Evolutionary conservation across 495 filamentous ascomycete genomes (phyloP).

Genomic region (Aspergillus coremiiformis): DNA sequence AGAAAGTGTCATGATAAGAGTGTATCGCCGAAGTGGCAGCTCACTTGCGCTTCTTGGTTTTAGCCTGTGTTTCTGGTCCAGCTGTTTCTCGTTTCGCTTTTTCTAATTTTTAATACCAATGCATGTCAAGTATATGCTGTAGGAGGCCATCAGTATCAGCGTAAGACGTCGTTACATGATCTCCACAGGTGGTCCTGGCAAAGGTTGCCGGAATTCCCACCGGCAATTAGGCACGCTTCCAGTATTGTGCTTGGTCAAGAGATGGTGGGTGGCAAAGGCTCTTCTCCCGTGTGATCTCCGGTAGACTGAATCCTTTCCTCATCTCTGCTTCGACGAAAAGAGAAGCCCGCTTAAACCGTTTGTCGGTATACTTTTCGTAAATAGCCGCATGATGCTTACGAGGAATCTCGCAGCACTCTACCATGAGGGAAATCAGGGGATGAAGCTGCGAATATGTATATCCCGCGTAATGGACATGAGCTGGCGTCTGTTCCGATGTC

Average conservation of each 20-base stretch:
- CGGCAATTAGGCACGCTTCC: conserved; percentile 12
- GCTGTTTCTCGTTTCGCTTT: not conserved
- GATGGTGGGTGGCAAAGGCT: conserved; percentile 3
- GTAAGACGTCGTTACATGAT: not conserved
- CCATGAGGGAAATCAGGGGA: conserved; percentile 64
- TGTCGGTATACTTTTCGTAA: conserved; percentile 84
- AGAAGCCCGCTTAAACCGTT: conserved; percentile 75
- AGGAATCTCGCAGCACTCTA: conserved; percentile 81
- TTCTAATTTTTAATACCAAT: conserved; percentile 1
- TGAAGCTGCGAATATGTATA: conserved; percentile 83
- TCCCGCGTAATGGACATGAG: conserved; percentile 84
- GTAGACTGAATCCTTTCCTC: conserved; percentile 42
- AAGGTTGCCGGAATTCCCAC: not conserved
- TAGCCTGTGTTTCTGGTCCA: not conserved
- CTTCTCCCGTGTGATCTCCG: conserved; percentile 20
- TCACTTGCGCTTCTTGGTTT: not conserved
- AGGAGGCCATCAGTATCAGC: not conserved
- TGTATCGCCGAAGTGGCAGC: not conserved
- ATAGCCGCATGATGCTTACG: conserved; percentile 75
- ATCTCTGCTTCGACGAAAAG: conserved; percentile 70
- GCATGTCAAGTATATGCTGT: not conserved
- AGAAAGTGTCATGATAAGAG: conserved; percentile 4
- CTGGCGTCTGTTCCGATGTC: conserved; percentile 51
- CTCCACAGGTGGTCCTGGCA: not conserved
- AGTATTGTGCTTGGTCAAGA: conserved; percentile 9